Evolutionary conservation across 345 rosid species (phyloP).

Genomic region (Populus simonii): DNA sequence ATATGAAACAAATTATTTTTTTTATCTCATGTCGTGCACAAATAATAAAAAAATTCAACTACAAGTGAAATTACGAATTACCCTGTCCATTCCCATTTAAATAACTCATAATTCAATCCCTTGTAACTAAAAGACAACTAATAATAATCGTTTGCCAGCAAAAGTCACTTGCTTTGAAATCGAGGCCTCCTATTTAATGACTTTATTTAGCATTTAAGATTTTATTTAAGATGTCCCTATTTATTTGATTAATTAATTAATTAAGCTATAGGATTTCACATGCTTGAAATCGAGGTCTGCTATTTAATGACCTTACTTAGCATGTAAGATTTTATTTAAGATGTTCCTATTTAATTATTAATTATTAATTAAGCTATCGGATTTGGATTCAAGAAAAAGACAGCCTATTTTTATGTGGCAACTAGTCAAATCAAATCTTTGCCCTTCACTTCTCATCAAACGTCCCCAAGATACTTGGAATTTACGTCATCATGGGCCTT

Average conservation of each 20-base stretch:
- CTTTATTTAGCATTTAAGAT: too few relatives aligned
- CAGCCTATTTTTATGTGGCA: not conserved
- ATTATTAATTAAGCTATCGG: not conserved
- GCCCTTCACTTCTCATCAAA: slow-evolving; percentile 16
- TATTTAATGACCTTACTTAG: not conserved
- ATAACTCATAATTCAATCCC: too few relatives aligned
- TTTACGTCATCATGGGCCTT: slow-evolving; percentile 13
- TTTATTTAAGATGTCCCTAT: not conserved
- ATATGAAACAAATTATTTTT: too few relatives aligned
- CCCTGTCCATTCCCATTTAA: too few relatives aligned
- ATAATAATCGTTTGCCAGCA: too few relatives aligned
- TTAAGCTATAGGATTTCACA: too few relatives aligned
- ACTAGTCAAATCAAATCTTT: slow-evolving; percentile 3
- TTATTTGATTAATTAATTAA: not conserved
- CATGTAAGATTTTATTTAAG: not conserved
- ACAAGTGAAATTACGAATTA: too few relatives aligned
- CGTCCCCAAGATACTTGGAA: slow-evolving; percentile 43
- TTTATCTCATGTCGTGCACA: too few relatives aligned
- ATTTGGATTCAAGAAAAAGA: not conserved
- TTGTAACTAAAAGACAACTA: too few relatives aligned
- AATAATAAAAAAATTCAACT: too few relatives aligned
- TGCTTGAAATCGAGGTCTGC: not conserved
- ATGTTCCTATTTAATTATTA: not conserved
- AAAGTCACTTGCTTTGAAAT: too few relatives aligned
- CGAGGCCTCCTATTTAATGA: too few relatives aligned